Conservation (phyloP, 768 basidiomycete genomes). For the Hirschioporus abietinus region DNA sequence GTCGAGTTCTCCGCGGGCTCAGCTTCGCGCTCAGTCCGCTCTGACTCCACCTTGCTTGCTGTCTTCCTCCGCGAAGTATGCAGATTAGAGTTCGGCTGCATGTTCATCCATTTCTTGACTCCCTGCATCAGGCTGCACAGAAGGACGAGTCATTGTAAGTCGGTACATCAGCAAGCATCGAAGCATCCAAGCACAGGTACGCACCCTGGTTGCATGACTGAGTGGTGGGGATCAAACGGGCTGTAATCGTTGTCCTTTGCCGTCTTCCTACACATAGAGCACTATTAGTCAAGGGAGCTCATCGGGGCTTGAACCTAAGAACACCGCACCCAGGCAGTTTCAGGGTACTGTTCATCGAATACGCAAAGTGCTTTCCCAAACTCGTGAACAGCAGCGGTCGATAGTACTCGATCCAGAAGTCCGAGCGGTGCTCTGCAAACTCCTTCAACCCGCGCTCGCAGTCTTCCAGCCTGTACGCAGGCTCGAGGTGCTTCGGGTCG, state of each 20-base stretch:
- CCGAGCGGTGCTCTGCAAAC: conserved; percentile 55
- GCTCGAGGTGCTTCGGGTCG: conserved; percentile 60
- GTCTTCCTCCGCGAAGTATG: conserved; percentile 36
- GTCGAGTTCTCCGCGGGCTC: conserved; percentile 37
- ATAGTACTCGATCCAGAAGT: conserved; percentile 90
- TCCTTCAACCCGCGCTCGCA: conserved; percentile 56
- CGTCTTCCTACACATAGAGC: conserved; percentile 49
- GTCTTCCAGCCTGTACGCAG: conserved; percentile 60
- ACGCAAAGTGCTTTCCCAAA: conserved; percentile 84
- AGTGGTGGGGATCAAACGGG: conserved; percentile 66
- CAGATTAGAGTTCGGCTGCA: conserved; percentile 38
- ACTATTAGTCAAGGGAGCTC: conserved; percentile 1
- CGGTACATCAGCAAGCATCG: conserved; percentile 7
- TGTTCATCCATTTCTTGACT: conserved; percentile 71
- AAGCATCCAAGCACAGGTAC: neutral
- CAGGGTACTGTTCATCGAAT: conserved; percentile 86
- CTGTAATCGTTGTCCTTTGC: conserved; percentile 63
- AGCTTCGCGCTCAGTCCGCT: conserved; percentile 23
- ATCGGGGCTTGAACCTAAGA: conserved; percentile 1
- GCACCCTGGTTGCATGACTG: conserved; percentile 33
- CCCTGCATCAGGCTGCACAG: conserved; percentile 64
- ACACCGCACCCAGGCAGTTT: conserved; percentile 70
- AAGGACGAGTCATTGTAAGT: neutral
- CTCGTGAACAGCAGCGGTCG: conserved; percentile 79
- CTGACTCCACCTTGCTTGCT: conserved; percentile 29